These are phyloP conservation scores for Ceratobasidium sp. DNA, from an alignment of 1,284 basidiomycete species.

Conservation along the genomic window DNA sequence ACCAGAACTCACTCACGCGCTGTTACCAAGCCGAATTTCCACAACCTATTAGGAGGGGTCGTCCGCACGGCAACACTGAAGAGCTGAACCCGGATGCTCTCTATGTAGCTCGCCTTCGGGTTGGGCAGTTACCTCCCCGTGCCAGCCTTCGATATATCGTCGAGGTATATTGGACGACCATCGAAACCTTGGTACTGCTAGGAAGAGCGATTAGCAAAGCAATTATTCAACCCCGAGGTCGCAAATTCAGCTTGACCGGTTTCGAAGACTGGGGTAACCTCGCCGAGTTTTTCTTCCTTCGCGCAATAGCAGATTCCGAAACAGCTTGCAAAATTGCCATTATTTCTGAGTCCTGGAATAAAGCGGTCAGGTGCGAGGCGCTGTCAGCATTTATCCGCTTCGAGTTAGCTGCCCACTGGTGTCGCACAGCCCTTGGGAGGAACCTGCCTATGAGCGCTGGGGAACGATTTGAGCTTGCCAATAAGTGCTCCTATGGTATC, in stretches of 20 bases:
- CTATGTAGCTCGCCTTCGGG: conserved; percentile 54
- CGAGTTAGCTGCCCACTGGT: conserved; percentile 44
- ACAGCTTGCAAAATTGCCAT: conserved; percentile 52
- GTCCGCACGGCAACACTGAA: conserved; percentile 46
- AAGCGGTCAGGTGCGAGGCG: conserved; percentile 51
- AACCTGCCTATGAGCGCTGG: background rate
- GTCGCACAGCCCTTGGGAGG: conserved; percentile 35
- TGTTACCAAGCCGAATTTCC: conserved; percentile 58
- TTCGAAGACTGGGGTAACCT: conserved; percentile 55
- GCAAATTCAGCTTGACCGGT: conserved; percentile 39
- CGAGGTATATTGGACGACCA: conserved; percentile 59
- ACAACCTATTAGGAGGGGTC: conserved; percentile 44
- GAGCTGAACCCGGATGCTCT: conserved; percentile 56
- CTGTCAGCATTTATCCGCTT: conserved; percentile 53
- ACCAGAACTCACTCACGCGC: conserved; percentile 59
- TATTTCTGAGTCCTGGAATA: conserved; percentile 50
- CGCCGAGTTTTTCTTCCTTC: conserved; percentile 52
- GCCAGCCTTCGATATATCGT: conserved; percentile 62
- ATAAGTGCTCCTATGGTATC: background rate
- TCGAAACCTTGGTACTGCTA: conserved; percentile 56
- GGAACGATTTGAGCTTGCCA: conserved; percentile 41
- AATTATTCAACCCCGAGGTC: conserved; percentile 37
- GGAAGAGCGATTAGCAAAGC: conserved; percentile 49
- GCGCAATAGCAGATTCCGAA: conserved; percentile 54
- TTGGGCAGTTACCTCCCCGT: conserved; percentile 61